phyloP scores from a whole-genome alignment of 2,329 filamentous ascomycete species.

The Colletotrichum liriopes region DNA sequence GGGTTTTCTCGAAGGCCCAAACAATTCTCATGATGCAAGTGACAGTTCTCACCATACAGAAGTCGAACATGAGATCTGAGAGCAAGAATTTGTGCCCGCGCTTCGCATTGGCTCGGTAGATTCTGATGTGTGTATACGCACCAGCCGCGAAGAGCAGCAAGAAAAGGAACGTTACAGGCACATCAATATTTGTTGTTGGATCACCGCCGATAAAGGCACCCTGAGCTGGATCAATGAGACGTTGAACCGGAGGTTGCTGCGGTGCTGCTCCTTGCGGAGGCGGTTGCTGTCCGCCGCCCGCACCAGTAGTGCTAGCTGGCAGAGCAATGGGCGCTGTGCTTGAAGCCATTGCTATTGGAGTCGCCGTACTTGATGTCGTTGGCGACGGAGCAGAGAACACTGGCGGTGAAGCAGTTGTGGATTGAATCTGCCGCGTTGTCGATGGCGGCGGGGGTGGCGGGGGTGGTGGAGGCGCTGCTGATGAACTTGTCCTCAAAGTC shows the following conservation, averaged over 20 bases:
- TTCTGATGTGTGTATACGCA: slow-evolving; percentile 47
- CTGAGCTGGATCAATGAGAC: slow-evolving; percentile 29
- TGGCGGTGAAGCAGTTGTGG: background rate
- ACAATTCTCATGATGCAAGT: slow-evolving; percentile 55
- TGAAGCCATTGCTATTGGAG: background rate
- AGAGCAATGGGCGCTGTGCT: slow-evolving; percentile 12
- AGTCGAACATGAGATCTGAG: slow-evolving; percentile 56
- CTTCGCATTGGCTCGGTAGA: slow-evolving; percentile 50
- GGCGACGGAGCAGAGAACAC: slow-evolving; percentile 6
- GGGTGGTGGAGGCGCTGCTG: background rate
- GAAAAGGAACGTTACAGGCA: slow-evolving; percentile 47
- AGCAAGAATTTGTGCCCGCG: slow-evolving; percentile 57
- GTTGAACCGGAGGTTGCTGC: slow-evolving; percentile 9
- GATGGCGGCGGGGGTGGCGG: slow-evolving; percentile 6
- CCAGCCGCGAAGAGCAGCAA: slow-evolving; percentile 48
- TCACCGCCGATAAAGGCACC: slow-evolving; percentile 35
- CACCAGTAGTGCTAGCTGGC: slow-evolving; percentile 25
- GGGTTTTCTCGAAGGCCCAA: slow-evolving; percentile 50
- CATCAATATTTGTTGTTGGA: slow-evolving; percentile 43
- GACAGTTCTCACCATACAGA: slow-evolving; percentile 54
- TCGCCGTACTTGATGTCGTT: background rate
- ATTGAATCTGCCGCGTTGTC: background rate
- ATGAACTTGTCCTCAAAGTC: background rate
- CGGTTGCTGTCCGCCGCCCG: slow-evolving; percentile 3
- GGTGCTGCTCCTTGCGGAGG: slow-evolving; percentile 5